Conservation (phyloP, 805 yeast genomes). For the Hanseniaspora lindneri region DNA sequence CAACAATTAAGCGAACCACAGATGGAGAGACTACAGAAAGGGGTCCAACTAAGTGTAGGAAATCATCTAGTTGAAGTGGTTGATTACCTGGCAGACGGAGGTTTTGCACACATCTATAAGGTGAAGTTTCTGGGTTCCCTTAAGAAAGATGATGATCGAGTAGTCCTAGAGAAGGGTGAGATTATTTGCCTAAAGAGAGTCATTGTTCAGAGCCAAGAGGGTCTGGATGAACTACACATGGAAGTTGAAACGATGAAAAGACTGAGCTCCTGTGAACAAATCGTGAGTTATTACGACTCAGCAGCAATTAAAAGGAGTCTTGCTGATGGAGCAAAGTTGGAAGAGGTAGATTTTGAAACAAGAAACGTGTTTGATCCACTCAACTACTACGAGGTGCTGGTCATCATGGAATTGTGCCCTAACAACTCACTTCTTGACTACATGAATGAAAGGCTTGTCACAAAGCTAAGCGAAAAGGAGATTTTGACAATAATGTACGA, state of each 20-base stretch:
- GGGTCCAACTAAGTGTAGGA: constrained; percentile 50
- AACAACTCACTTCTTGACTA: constrained; percentile 76
- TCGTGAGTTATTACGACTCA: constrained; percentile 63
- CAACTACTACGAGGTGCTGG: constrained; percentile 65
- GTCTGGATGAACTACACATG: constrained; percentile 50
- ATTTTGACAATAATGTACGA: constrained; percentile 76
- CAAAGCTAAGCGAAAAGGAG: constrained; percentile 65
- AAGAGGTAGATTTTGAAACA: constrained; percentile 23
- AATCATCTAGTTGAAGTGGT: constrained; percentile 44
- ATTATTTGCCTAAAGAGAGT: constrained; percentile 64
- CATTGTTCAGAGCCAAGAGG: constrained; percentile 56
- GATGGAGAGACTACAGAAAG: constrained; percentile 29
- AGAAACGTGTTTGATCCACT: constrained; percentile 1
- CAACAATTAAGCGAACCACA: constrained; percentile 10
- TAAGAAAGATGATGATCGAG: constrained; percentile 26
- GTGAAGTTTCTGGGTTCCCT: constrained; percentile 37
- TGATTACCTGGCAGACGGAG: constrained; percentile 57
- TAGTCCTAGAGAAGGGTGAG: constrained; percentile 33
- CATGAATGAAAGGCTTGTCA: constrained; percentile 75
- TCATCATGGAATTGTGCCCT: constrained; percentile 88
- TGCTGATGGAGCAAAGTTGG: constrained; percentile 1
- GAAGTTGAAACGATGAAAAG: constrained; percentile 73
- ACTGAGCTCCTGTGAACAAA: constrained; percentile 42
- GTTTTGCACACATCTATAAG: constrained; percentile 68
- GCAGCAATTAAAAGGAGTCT: constrained; percentile 48